These are phyloP conservation scores for Torrubiella hemipterigena DNA, from an alignment of 2,329 filamentous ascomycete species.

Conservation along the genomic window DNA sequence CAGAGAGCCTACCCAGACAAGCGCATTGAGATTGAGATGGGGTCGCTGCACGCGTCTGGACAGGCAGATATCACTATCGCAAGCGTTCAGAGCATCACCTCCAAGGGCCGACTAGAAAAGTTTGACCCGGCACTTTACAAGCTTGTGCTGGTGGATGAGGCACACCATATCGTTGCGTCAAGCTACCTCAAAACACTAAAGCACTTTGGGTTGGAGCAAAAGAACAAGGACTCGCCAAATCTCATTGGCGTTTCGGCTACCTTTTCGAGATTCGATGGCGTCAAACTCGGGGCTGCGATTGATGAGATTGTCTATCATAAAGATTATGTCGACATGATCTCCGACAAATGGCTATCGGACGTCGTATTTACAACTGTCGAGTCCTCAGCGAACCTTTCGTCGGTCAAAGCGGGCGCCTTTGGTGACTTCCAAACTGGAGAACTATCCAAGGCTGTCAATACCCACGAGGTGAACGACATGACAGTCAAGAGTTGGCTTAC, in stretches of 20 bases:
- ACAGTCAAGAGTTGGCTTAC: conserved; percentile 78
- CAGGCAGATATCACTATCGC: conserved; percentile 86
- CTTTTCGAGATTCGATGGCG: conserved; percentile 66
- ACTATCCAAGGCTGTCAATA: conserved; percentile 79
- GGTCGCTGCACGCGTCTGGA: conserved; percentile 61
- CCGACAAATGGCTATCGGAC: conserved; percentile 81
- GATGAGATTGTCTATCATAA: conserved; percentile 96
- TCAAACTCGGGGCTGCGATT: conserved; percentile 71
- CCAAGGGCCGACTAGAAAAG: conserved; percentile 64
- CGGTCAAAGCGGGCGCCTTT: conserved; percentile 43
- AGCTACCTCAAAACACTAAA: conserved; percentile 63
- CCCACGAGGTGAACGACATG: conserved; percentile 64
- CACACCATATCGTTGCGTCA: conserved; percentile 85
- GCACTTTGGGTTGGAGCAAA: conserved; percentile 61
- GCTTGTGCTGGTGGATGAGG: conserved; percentile 86
- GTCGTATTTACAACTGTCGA: conserved; percentile 91
- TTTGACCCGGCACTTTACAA: conserved; percentile 76
- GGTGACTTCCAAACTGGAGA: conserved; percentile 73
- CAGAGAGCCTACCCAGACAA: conserved; percentile 67
- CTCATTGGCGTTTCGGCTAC: conserved; percentile 86
- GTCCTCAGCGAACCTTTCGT: conserved; percentile 67
- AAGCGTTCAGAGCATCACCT: conserved; percentile 75
- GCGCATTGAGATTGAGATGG: conserved; percentile 86
- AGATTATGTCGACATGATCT: conserved; percentile 56
- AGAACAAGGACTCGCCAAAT: conserved; percentile 35